Base-by-base conservation (phyloP, 345 rosid species). In the Populus nigra region DNA sequence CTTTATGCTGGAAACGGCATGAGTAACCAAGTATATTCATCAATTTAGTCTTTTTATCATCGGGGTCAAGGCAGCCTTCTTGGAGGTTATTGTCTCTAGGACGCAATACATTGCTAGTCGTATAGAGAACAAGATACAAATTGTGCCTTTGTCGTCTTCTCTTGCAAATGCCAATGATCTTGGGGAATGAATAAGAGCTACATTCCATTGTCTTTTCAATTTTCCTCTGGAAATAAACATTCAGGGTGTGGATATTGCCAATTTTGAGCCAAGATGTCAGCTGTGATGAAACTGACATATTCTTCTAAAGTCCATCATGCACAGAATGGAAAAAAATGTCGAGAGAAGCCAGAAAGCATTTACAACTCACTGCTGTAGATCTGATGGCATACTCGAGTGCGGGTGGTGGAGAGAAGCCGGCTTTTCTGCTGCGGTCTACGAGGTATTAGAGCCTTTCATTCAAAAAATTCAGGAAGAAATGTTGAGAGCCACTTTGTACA, bases 141-240 rank as follows among this genome's bases (percentile, higher is more conserved):
- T 95, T 76, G 96, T 93, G 84, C 97, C 96, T 36, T 83, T 92
- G 59, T 95, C 97, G 53, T 91, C 99, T 82, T 95, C 98, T 57
- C 97, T 95, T 73, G 96, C 98, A 39, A 95, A 93, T 85, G 97
- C 98, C 5, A 90, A 90, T 88, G 99, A 91, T 84, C 93, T 95
- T 69, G 96, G 99, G 36, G 96, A 93, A 80, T 93, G 98, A 98
- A 92, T 91, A 67, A 97, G 98, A 45, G 94, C 93, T 80, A 87
- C 93, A 81, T 90, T 97, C 63, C 94, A 91, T 15, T 94, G 98
- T 65, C 94, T 95, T 81, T 90, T 92, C 85, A 93, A 90, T 83
- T 95, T 92, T 75, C 91, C 94, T 25, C 97, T 98, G 17, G 90
- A 90, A 86, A 93, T 93, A 77, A 93, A 93, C 87, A 89, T 93